phyloP scores from a whole-genome alignment of 306 rosid species.

The Cucurbita pepo region DNA sequence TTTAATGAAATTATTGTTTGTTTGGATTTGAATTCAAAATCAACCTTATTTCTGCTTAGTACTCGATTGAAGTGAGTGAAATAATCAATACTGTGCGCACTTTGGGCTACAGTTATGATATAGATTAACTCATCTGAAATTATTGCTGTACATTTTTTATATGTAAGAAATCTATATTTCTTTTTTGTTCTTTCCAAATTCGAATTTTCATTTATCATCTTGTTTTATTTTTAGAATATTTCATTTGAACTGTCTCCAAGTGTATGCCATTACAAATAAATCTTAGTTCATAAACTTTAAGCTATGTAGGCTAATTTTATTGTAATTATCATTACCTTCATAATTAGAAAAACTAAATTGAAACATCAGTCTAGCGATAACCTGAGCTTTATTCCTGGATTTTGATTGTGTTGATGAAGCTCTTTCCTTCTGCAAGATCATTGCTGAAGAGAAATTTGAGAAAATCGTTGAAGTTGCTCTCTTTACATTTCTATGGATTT shows the following conservation, averaged over 20 bases:
- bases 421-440: slow-evolving; percentile 30
- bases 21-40: background rate
- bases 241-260: too few relatives aligned
- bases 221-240: background rate
- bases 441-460: slow-evolving; percentile 26
- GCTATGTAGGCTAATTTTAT: background rate
- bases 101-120: too few relatives aligned
- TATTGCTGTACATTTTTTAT: background rate
- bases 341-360: background rate
- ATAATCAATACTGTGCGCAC: background rate
- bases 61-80: background rate
- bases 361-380: background rate
- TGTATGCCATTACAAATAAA: too few relatives aligned
- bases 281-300: too few relatives aligned
- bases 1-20: background rate
- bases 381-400: background rate
- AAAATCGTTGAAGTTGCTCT: slow-evolving; percentile 37
- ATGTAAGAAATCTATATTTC: background rate
- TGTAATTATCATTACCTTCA: background rate
- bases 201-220: background rate
- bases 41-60: background rate
- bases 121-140: too few relatives aligned
- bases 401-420: slow-evolving; percentile 30
- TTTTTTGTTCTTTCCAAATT: too few relatives aligned
- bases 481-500: slow-evolving; percentile 9